Percentiles rank a stretch among this genome's conserved stretches.
Evolutionary conservation across 306 rosid species (phyloP).

Genomic region (Canavalia gladiata): DNA sequence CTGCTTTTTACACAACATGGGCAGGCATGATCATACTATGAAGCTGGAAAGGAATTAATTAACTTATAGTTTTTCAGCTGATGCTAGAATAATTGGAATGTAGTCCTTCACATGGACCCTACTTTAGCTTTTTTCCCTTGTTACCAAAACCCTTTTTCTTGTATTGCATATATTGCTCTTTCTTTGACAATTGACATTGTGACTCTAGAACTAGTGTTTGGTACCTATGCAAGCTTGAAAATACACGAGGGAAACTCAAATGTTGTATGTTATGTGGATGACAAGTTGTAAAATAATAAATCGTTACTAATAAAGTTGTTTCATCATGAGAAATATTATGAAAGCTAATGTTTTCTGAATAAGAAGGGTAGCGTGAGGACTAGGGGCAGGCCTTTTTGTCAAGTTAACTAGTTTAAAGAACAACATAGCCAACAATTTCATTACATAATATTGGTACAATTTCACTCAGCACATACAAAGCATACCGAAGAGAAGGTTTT

Average conservation of each 20-base stretch:
- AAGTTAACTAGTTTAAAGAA: neutral
- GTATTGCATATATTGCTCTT: constrained; percentile 18
- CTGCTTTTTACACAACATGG: constrained; percentile 56
- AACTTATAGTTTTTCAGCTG: constrained; percentile 40
- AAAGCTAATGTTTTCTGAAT: neutral
- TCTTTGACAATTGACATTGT: constrained; percentile 50
- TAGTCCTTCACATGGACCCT: constrained; percentile 42
- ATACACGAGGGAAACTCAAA: constrained; percentile 13
- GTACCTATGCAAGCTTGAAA: constrained; percentile 9
- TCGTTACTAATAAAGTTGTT: neutral
- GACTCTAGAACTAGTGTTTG: constrained; percentile 43
- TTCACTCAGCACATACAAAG: constrained; percentile 4
- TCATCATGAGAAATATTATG: constrained; percentile 17
- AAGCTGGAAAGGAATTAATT: constrained; percentile 46
- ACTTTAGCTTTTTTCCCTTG: constrained; percentile 4
- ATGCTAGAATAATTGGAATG: constrained; percentile 52
- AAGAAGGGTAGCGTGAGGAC: neutral
- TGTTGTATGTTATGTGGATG: constrained; percentile 27
- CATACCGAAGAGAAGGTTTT: constrained; percentile 25
- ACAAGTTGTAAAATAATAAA: constrained; percentile 12
- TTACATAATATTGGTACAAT: neutral
- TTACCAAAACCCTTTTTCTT: constrained; percentile 48
- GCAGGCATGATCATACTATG: constrained; percentile 36
- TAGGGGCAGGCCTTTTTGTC: neutral
- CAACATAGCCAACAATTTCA: neutral